phyloP scores from a whole-genome alignment of 2,329 filamentous ascomycete genomes.

The Xylaria sp. region DNA sequence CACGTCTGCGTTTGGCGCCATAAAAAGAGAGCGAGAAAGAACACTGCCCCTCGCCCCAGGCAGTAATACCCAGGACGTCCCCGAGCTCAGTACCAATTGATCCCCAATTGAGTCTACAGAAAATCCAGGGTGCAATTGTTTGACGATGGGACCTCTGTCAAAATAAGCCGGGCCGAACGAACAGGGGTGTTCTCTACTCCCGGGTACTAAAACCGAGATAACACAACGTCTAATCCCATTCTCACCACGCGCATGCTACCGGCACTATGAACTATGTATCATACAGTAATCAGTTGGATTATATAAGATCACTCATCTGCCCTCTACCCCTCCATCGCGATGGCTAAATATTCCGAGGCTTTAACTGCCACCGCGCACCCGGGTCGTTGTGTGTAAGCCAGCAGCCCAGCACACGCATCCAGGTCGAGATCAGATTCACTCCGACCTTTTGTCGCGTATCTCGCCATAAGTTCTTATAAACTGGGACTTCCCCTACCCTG shows the following conservation, averaged over 20 bases:
- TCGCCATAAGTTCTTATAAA: too few relatives aligned
- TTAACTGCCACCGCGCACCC: slow-evolving; percentile 4
- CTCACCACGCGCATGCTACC: slow-evolving; percentile 9
- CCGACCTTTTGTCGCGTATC: too few relatives aligned
- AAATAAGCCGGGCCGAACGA: slow-evolving; percentile 38
- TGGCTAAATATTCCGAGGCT: neutral
- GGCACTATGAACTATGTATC: slow-evolving; percentile 2
- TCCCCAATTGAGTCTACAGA: too few relatives aligned
- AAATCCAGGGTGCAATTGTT: neutral
- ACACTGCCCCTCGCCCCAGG: neutral
- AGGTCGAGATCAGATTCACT: neutral
- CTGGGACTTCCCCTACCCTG: slow-evolving; percentile 6
- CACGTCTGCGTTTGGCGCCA: neutral
- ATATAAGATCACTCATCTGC: slow-evolving; percentile 35
- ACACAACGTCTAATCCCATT: slow-evolving; percentile 5
- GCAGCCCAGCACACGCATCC: neutral
- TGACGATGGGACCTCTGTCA: slow-evolving; percentile 10
- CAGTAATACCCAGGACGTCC: too few relatives aligned
- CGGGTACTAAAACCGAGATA: slow-evolving; percentile 14
- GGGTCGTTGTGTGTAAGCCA: neutral
- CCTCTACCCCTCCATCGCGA: slow-evolving; percentile 27
- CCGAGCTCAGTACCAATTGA: too few relatives aligned
- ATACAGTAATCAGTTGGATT: slow-evolving; percentile 37
- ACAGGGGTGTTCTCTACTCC: slow-evolving; percentile 17
- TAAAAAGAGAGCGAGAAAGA: neutral